Percentiles rank a stretch among this genome's conserved stretches.
Evolutionary conservation across 164 flowering plant species (phyloP).

Genomic region (Vitis rupestris): DNA sequence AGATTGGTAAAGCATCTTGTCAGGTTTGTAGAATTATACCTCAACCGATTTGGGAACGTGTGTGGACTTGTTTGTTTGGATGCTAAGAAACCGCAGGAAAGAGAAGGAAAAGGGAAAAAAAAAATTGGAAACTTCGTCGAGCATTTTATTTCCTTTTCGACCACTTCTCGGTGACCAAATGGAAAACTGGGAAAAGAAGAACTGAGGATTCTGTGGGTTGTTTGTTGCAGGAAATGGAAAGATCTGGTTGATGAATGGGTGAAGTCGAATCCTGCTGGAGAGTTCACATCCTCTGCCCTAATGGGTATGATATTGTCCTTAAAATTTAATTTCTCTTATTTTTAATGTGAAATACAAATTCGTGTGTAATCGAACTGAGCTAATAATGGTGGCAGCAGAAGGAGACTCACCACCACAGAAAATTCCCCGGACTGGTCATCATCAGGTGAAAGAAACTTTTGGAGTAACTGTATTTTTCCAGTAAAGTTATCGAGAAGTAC

Average conservation of each 20-base stretch:
- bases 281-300: constrained; percentile 35
- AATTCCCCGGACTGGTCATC: constrained; percentile 50
- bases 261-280: constrained; percentile 49
- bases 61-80: too few relatives aligned
- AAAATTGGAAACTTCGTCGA: too few relatives aligned
- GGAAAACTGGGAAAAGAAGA: not conserved
- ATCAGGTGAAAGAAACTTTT: constrained; percentile 47
- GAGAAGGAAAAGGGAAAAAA: too few relatives aligned
- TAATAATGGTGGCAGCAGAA: constrained; percentile 43
- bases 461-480: not conserved
- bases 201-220: constrained; percentile 1
- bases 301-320: constrained; percentile 29
- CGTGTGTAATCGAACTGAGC: not conserved
- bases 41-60: too few relatives aligned
- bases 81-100: too few relatives aligned
- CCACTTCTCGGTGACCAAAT: too few relatives aligned
- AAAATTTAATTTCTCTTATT: not conserved
- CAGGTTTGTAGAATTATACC: constrained; percentile 42
- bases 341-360: constrained; percentile 2
- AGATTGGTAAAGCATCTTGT: constrained; percentile 84
- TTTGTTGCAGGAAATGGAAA: constrained; percentile 82
- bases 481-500: constrained; percentile 8
- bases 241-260: constrained; percentile 95
- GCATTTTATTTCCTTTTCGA: not conserved
- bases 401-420: constrained; percentile 75